Evolutionary conservation across 768 basidiomycete genomes (phyloP), one percentile per base, ranked within the genome.

Genomic region (Lenzites betulinus): DNA sequence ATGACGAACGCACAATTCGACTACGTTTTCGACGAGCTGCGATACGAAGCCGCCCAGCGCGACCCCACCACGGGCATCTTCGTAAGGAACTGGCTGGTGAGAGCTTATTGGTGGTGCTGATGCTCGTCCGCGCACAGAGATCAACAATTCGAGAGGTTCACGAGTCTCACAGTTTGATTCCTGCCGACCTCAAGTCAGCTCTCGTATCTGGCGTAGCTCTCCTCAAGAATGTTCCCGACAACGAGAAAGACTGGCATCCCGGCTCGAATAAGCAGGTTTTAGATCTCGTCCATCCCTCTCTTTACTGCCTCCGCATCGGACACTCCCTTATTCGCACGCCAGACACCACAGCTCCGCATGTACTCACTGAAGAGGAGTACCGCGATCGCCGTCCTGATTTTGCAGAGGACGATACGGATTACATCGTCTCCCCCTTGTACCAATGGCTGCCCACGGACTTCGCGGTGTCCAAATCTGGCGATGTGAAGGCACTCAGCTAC

Each of bases 161-260:
- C 35, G 46, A 58, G 44, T 60, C 59, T 3, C 36, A 30, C 2
- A 47, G 35, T 8, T 51, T 64, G 43, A 60, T 64, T 8, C 58
- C 59, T 3, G 23, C 51, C 0, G 54, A 48, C 3, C 38, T 64
- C 25, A 64, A 58, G 42, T 30, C 26, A 0, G 3, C 22, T 1
- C 39, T 60, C 20, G 16, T 56, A 16, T 39, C 42, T 15, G 58
- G 35, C 3, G 54, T 48, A 7, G 22, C 58, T 6, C 15, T 51
- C 3, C 74, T 81, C 25, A 77, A 82, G 62, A 62, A 69, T 35
- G 70, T 78, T 8, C 74, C 76, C 0, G 75, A 74, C 7, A 67
- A 67, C 0, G 23, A 70, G 53, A 77, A 74, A 35, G 80, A 82
- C 65, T 82, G 80, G 81, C 80, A 81, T 62, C 80, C 81, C 2